These are phyloP conservation scores for Syzygium malaccense DNA, from an alignment of 441 rosid species.

Conservation along the genomic window DNA sequence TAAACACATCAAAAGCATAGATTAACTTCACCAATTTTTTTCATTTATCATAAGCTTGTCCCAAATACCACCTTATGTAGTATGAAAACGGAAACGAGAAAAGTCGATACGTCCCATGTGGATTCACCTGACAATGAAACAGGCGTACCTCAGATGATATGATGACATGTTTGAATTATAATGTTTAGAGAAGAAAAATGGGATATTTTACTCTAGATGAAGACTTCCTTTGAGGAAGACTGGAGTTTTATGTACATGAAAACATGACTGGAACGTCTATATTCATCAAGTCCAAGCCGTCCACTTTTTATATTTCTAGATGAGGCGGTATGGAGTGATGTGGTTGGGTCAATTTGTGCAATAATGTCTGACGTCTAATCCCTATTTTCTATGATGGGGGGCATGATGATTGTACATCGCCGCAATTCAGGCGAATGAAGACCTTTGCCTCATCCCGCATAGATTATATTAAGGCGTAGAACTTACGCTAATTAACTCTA, in stretches of 20 bases:
- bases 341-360: not conserved
- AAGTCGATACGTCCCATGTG: not conserved
- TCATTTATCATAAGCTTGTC: not conserved
- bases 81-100: not conserved
- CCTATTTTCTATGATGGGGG: not conserved
- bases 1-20: not conserved
- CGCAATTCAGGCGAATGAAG: not conserved
- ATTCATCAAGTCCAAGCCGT: not conserved
- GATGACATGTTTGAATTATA: not conserved
- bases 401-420: not conserved
- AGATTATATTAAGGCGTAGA: not conserved
- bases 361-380: not conserved
- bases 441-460: not conserved
- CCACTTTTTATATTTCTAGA: not conserved
- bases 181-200: not conserved
- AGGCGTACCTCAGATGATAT: not conserved
- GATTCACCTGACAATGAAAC: not conserved
- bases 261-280: not conserved
- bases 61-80: not conserved
- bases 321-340: not conserved
- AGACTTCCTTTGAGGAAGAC: not conserved
- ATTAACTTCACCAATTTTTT: not conserved
- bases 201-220: not conserved
- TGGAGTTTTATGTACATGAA: not conserved
- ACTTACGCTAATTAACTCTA: not conserved